Evolutionary conservation across 2,329 filamentous ascomycete species (phyloP).

Genomic region (Sporothrix pseudoabietina): DNA sequence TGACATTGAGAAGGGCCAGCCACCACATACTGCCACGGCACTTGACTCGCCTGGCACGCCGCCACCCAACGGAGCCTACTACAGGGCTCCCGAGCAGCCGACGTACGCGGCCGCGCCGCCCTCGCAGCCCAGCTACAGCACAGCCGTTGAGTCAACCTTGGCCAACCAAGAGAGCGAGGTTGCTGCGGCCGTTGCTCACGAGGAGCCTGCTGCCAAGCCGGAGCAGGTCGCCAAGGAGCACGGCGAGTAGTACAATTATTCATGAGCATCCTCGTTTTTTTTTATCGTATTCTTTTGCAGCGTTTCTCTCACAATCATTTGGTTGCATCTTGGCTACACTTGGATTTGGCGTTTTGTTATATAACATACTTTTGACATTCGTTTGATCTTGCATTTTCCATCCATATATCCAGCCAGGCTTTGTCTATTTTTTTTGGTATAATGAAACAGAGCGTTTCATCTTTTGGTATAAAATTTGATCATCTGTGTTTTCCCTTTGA

Average conservation of each 20-base stretch:
- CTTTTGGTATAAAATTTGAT: background rate
- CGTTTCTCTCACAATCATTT: background rate
- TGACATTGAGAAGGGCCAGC: background rate
- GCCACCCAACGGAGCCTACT: background rate
- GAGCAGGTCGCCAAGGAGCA: conserved; percentile 6
- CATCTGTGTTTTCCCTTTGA: background rate
- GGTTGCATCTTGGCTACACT: background rate
- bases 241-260: background rate
- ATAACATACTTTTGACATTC: background rate
- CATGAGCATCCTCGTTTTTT: background rate
- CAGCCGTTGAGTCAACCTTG: conserved; percentile 20
- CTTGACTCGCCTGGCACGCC: background rate
- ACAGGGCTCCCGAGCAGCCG: conserved; percentile 23
- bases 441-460: background rate
- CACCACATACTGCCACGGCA: background rate
- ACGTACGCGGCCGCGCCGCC: background rate
- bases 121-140: conserved; percentile 17
- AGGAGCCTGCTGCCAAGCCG: conserved; percentile 18
- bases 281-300: background rate
- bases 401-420: conserved; percentile 11
- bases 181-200: conserved; percentile 12
- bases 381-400: background rate
- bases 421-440: background rate
- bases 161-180: conserved; percentile 27
- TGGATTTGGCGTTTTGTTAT: background rate